Base-by-base conservation (phyloP, 2,329 filamentous ascomycete species). In the Lachnellula cervina region DNA sequence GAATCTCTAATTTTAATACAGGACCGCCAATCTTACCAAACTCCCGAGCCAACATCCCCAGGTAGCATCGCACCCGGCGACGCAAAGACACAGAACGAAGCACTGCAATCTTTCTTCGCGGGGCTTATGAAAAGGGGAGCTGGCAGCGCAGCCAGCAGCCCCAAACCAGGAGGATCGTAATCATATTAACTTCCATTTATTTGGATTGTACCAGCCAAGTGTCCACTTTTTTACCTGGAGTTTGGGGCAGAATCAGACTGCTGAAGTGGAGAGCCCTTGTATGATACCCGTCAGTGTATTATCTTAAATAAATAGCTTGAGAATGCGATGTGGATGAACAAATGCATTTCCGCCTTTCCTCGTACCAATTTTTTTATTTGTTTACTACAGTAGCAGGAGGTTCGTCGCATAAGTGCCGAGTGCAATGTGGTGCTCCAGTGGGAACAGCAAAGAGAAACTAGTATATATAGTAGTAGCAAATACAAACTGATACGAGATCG, bases 41-140 rank as follows among this genome's bases (percentile, higher is more conserved):
- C 59, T 14, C 68, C 68, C n/a, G 69, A 66, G 44, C 64, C 67
- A 47, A 66, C 65, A 55, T 62, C 66, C 7, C 65, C 68, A 43
- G 65, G 62, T 49, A 25, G 56, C 43, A 55, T 59, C 47, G 48
- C 70, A 21, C 56, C 67, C 3, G 56, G 70, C 19, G 65, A 73
- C 47, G 75, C 73, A 17, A 80, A 81, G 67, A 73, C 74, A n/a
- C 79, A 84, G 59, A 80, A 82, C 49, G 80, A 84, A 68, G 77
- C 78, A 34, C 69, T 86, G 56, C 80, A 80, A 49, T 79, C 76
- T 55, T 85, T 85, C 69, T 85, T 86, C 64, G 78, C 77, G 13
- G 77, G 77, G 11, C 70, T 85, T 46, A 78, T 83, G 68, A 82
- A 80, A 66, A 81, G 78, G 61, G 70, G 71, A 28, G 73, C 71